Base-by-base conservation (phyloP, 2,329 filamentous ascomycete species). In the Cordyceps pruinosa region DNA sequence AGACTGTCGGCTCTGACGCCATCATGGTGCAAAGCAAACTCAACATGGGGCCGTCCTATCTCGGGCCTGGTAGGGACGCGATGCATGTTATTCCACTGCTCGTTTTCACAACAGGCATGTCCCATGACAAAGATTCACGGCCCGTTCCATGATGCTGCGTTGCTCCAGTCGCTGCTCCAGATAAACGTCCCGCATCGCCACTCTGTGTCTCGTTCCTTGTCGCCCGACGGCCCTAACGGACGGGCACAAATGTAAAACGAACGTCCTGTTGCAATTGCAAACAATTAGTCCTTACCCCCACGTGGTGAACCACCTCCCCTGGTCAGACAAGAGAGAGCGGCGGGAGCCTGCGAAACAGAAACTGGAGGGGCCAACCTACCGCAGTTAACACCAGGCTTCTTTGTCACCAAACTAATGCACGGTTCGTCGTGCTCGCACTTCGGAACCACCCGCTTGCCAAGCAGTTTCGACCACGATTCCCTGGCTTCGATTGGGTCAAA, bases 111-210 rank as follows among this genome's bases (percentile, higher is more conserved):
- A n/a, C n/a, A n/a, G n/a, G n/a, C n/a, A n/a, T n/a, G n/a, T n/a
- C n/a, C n/a, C n/a, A n/a, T n/a, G n/a, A n/a, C n/a, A n/a, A n/a
- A n/a, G n/a, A n/a, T n/a, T 56, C 44, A 56, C 44, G 35, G 12
- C 32, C 34, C 32, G 34, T 34, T 49, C 9, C 25, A 59, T 17
- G 58, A 52, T 5, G 59, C 60, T 7, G 62, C 62, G 26, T 64
- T 61, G 57, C 69, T 79, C 81, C 81, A 84, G 61, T 84, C 81
- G 54, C 80, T 83, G 60, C 79, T 82, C 84, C 82, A 85, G 32
- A 86, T 90, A 65, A 97, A 97, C 0, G 90, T 96, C 2, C 81
- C 77, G 70, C 93, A 97, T 44, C 90, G 83, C 90, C 92, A 97
- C 67, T 94, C 80, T 0, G 90, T 91, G 2, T 86, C 87, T 59